Evolutionary conservation across 2,329 filamentous ascomycete genomes (phyloP).

Genomic region (Xylariales sp.): DNA sequence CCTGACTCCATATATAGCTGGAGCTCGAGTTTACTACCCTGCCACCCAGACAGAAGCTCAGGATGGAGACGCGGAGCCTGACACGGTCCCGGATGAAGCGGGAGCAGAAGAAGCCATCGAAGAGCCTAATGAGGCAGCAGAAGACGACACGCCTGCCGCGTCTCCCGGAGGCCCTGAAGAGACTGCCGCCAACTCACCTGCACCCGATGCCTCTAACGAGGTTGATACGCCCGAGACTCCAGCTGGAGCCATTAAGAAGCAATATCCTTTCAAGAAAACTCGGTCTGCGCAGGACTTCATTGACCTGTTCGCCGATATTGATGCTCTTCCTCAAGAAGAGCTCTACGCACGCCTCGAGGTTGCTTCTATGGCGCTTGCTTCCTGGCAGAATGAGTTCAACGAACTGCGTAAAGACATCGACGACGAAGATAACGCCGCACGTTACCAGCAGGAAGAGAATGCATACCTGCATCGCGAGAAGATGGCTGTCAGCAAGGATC

Average conservation of each 20-base stretch:
- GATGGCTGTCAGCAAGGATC: slow-evolving; percentile 34
- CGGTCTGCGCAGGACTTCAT: slow-evolving; percentile 45
- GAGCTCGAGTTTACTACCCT: slow-evolving; percentile 18
- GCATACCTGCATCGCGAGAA: slow-evolving; percentile 34
- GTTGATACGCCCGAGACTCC: slow-evolving; percentile 11
- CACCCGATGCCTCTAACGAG: too few species aligned
- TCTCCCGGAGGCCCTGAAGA: slow-evolving; percentile 19
- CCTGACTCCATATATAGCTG: slow-evolving; percentile 24
- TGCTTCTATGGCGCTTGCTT: slow-evolving; percentile 39
- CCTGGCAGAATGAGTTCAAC: slow-evolving; percentile 53
- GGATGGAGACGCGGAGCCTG: slow-evolving; percentile 9
- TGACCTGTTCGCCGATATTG: slow-evolving; percentile 43
- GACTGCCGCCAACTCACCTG: slow-evolving; percentile 32
- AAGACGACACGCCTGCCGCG: slow-evolving; percentile 26
- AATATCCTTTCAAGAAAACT: slow-evolving; percentile 45
- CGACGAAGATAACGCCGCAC: slow-evolving; percentile 52
- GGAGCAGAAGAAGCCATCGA: slow-evolving; percentile 16
- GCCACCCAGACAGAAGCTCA: slow-evolving; percentile 10
- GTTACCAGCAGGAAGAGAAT: slow-evolving; percentile 42
- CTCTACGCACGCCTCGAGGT: slow-evolving; percentile 40
- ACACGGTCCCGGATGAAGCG: slow-evolving; percentile 15
- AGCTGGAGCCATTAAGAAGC: slow-evolving; percentile 15
- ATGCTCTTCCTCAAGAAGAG: slow-evolving; percentile 42
- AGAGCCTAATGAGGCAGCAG: slow-evolving; percentile 18
- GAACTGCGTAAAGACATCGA: slow-evolving; percentile 46